Conservation (phyloP, 116 monocot genomes). For the Cymodocea nodosa region DNA sequence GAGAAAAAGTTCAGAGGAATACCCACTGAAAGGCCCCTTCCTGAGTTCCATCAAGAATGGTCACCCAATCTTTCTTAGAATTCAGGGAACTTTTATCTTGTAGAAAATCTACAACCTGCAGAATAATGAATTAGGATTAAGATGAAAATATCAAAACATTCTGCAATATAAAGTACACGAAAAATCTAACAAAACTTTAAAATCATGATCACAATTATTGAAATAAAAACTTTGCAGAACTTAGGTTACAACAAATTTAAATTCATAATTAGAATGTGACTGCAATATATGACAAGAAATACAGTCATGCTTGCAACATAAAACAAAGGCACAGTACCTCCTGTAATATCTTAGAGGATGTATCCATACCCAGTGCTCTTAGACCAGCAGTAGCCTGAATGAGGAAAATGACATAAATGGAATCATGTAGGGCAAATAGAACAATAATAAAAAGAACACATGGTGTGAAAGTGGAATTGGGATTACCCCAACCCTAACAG, state of each 20-base stretch:
- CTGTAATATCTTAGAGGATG: constrained; percentile 74
- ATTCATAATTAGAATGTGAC: no score
- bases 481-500: constrained; percentile 87
- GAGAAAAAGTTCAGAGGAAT: constrained; percentile 1
- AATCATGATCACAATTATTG: no score
- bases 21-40: constrained; percentile 96
- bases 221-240: no score
- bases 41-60: constrained; percentile 85
- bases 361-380: constrained; percentile 66
- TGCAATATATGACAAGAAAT: no score
- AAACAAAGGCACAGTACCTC: constrained; percentile 24
- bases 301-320: no score
- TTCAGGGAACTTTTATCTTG: constrained; percentile 60
- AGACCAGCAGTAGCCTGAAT: constrained; percentile 89
- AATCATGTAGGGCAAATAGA: background rate
- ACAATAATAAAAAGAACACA: background rate
- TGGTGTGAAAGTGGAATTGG: background rate
- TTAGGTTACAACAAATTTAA: no score
- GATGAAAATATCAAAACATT: background rate
- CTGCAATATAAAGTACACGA: background rate
- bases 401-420: constrained; percentile 13
- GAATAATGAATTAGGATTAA: background rate
- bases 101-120: constrained; percentile 74
- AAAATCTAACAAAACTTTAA: no score
- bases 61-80: constrained; percentile 59